Evolutionary conservation across 257 asterid species (phyloP).

Genomic region (Nicotiana benthamiana): DNA sequence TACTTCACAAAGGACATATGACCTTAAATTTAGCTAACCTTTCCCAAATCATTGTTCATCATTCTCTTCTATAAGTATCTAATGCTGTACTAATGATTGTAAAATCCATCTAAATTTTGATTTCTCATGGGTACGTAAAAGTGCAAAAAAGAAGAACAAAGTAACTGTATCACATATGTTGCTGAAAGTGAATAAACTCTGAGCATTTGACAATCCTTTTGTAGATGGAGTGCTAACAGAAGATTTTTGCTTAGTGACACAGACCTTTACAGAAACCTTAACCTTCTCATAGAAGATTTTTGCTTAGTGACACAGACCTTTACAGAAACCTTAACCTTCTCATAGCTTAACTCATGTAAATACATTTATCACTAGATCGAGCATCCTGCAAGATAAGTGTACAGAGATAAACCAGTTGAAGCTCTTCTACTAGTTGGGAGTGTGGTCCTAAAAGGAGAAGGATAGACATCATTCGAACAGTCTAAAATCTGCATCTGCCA

Average conservation of each 20-base stretch:
- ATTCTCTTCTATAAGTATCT: not conserved
- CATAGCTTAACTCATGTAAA: not conserved
- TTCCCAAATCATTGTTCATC: not conserved
- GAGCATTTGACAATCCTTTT: not conserved
- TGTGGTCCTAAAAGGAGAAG: slow-evolving; percentile 6
- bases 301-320: not conserved
- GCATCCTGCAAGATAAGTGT: not conserved
- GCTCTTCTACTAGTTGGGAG: not conserved
- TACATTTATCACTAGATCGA: not conserved
- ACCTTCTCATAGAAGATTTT: not conserved
- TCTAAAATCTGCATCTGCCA: slow-evolving; percentile 2
- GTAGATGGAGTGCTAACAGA: not conserved
- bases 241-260: not conserved
- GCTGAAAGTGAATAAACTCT: not conserved
- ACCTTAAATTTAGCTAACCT: not conserved
- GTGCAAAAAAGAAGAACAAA: not conserved
- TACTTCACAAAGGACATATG: not conserved
- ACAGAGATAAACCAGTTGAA: not conserved
- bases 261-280: not conserved
- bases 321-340: not conserved
- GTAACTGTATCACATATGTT: not conserved
- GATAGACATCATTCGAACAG: not conserved
- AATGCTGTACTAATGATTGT: slow-evolving; percentile 3
- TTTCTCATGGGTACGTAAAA: not conserved
- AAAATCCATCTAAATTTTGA: not conserved